Evolutionary conservation across 2,329 filamentous ascomycete species (phyloP).

Genomic region (Leptographium radiaticola): DNA sequence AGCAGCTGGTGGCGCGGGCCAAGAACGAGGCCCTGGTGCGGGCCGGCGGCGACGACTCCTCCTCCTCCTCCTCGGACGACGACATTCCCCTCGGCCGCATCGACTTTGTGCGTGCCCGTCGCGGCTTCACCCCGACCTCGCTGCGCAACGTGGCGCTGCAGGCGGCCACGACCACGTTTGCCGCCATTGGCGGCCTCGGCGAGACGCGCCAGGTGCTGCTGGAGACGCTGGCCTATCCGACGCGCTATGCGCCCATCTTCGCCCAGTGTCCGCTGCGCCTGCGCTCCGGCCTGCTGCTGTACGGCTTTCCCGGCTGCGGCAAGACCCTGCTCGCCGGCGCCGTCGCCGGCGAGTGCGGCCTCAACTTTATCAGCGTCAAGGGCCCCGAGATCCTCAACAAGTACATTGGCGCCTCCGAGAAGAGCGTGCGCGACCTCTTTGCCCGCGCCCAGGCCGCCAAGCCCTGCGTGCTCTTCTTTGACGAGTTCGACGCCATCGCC

Average conservation of each 20-base stretch:
- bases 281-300: constrained; percentile 81
- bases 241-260: constrained; percentile 95
- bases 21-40: constrained; percentile 88
- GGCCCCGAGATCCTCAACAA: constrained; percentile 98
- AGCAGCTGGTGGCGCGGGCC: constrained; percentile 72
- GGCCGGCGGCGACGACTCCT: constrained; percentile 18
- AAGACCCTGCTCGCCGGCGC: constrained; percentile 93
- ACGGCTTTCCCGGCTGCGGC: constrained; percentile 90
- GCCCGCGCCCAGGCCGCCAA: constrained; percentile 81
- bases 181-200: constrained; percentile 76
- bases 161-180: constrained; percentile 83
- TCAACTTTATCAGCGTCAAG: constrained; percentile 98
- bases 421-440: constrained; percentile 89
- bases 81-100: constrained; percentile 52
- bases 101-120: constrained; percentile 75
- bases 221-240: constrained; percentile 92
- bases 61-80: constrained; percentile 26
- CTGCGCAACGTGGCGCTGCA: constrained; percentile 90
- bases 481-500: constrained; percentile 96
- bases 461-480: constrained; percentile 94
- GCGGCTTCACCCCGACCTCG: constrained; percentile 90
- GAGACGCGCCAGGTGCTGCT: constrained; percentile 83
- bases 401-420: constrained; percentile 95
- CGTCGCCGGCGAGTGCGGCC: constrained; percentile 91
- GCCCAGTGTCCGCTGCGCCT: constrained; percentile 90